Evolutionary conservation across 2,329 filamentous ascomycete genomes (phyloP), one percentile per base, ranked within the genome.

Genomic region (Fusarium guadeloupense): DNA sequence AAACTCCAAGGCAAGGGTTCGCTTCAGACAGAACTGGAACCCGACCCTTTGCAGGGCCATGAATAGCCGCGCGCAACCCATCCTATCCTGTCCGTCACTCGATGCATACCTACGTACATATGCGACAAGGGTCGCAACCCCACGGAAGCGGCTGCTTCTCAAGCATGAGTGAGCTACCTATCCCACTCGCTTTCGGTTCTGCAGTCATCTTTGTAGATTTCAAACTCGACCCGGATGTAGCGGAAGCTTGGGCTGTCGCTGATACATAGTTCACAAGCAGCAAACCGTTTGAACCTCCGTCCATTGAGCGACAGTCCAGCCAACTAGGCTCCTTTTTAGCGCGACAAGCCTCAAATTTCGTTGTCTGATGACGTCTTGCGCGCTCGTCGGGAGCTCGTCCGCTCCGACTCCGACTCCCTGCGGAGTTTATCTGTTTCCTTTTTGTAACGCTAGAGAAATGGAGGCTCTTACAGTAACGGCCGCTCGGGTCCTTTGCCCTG

Each of bases 221-320:
- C 46, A 26, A 35, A 17, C 9, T 58, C 31, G 8, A 59, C 30
- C 45, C 67, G 64, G 67, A 68, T 68, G 67, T 21, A 48, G 45
- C 64, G 55, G 64, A 55, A 52, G 43, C 40, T 38, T 34, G 45
- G n/a, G 37, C 44, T 53, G 45, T 40, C n/a, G 31, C 45, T 50
- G 25, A 38, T n/a, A n/a, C n/a, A n/a, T 33, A 41, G 28, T 57
- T 56, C 43, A 44, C 38, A 33, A 37, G 52, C 35, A 34, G 30
- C 41, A 64, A 52, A 50, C 52, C 42, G 54, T 52, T 62, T 39
- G 42, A 46, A 45, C 54, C 30, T 57, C 23, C 16, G 20, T 25
- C 39, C 44, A 61, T 43, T 59, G 37, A 51, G 49, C 38, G 26
- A 50, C 38, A 42, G 43, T 23, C 47, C 52, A 62, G 34, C 35